A percentile compares a stretch with the other conserved stretches of the same genome.
Conservation (phyloP, 352 stramenopile species). For the Pythium insidiosum region DNA sequence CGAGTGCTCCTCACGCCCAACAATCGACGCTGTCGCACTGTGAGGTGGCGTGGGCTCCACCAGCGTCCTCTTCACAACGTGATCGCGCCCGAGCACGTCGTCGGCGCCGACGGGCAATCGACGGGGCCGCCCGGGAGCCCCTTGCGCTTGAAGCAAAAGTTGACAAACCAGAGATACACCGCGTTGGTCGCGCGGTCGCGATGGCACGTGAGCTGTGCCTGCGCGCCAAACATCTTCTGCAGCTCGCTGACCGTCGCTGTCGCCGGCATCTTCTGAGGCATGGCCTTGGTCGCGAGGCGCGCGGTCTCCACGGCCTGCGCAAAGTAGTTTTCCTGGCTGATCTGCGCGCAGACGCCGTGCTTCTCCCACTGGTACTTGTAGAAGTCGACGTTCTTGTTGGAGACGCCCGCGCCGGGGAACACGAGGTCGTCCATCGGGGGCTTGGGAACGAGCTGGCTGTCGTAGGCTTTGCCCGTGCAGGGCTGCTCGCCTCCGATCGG, state of each 20-base stretch:
- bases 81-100: too few species aligned
- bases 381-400: background rate
- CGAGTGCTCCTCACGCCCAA: too few species aligned
- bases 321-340: background rate
- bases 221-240: background rate
- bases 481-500: background rate
- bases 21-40: too few species aligned
- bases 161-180: too few species aligned
- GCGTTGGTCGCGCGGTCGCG: too few species aligned
- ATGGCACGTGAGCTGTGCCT: background rate
- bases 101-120: too few species aligned
- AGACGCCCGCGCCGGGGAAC: background rate
- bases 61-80: too few species aligned
- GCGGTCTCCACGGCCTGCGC: background rate
- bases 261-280: background rate
- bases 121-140: too few species aligned
- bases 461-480: background rate
- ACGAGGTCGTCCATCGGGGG: background rate
- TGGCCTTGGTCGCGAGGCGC: background rate
- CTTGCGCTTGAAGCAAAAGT: too few species aligned
- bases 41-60: too few species aligned
- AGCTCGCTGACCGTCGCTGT: background rate
- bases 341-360: background rate
- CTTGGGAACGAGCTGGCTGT: background rate
- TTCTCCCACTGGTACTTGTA: slow-evolving; percentile 2